phyloP scores from a whole-genome alignment of 495 filamentous ascomycete genomes.

The Terfezia boudieri region DNA sequence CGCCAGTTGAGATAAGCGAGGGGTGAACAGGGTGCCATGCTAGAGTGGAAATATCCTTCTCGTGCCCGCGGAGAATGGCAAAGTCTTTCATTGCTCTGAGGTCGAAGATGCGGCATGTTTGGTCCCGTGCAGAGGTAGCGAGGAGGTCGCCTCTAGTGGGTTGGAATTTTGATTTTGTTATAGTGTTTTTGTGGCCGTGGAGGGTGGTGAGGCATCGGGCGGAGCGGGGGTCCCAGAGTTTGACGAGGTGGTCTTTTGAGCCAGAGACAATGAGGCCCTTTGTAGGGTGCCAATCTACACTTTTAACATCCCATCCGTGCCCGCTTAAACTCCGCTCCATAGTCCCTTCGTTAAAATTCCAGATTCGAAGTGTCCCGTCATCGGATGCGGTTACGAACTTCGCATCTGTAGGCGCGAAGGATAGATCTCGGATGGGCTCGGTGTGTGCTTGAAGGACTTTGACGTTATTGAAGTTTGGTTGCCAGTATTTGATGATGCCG shows the following conservation, averaged over 20 bases:
- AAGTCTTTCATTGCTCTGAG: conserved; percentile 97
- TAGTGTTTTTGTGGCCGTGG: conserved; percentile 92
- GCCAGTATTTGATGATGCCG: conserved; percentile 94
- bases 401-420: conserved; percentile 66
- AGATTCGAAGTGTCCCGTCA: conserved; percentile 80
- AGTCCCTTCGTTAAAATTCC: conserved; percentile 73
- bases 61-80: conserved; percentile 69
- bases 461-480: conserved; percentile 97
- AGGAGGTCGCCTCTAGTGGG: conserved; percentile 58
- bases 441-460: conserved; percentile 78
- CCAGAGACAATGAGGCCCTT: conserved; percentile 89
- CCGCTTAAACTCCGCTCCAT: conserved; percentile 64
- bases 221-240: conserved; percentile 89
- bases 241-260: conserved; percentile 91
- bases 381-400: conserved; percentile 95
- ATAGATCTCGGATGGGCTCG: conserved; percentile 75
- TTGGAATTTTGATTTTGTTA: conserved; percentile 75
- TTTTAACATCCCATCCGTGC: conserved; percentile 91
- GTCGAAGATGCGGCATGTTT: conserved; percentile 80
- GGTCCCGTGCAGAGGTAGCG: conserved; percentile 78
- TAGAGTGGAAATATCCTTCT: conserved; percentile 83
- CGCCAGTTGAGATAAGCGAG: conserved; percentile 73
- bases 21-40: conserved; percentile 86
- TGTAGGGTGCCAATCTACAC: conserved; percentile 90
- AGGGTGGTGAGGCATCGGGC: conserved; percentile 77